phyloP scores from a whole-genome alignment of 176 grass and related monocot species.

The Rhipidocladum racemiflorum region DNA sequence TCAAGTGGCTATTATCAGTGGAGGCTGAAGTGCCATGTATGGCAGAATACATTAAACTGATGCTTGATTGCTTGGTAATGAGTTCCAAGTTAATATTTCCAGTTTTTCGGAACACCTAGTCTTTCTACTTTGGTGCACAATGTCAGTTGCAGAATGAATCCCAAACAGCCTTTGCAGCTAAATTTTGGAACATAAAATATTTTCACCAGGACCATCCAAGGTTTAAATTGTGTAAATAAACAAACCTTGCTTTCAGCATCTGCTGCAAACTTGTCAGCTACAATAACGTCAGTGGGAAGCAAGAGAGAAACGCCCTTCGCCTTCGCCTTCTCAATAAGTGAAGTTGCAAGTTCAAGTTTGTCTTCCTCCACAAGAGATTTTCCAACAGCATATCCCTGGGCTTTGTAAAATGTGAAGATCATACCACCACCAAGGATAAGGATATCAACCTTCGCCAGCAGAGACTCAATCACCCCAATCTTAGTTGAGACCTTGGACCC shows the following conservation, averaged over 20 bases:
- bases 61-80: background rate
- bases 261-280: constrained; percentile 90
- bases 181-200: background rate
- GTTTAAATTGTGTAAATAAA: background rate
- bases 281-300: constrained; percentile 73
- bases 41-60: background rate
- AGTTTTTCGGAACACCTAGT: background rate
- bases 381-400: constrained; percentile 76
- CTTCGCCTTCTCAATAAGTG: constrained; percentile 79
- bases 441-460: constrained; percentile 81
- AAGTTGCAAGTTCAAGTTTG: constrained; percentile 87
- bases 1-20: background rate
- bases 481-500: constrained; percentile 96
- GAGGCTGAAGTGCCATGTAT: background rate
- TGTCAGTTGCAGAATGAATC: background rate
- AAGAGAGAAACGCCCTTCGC: constrained; percentile 74
- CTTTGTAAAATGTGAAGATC: constrained; percentile 96
- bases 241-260: constrained; percentile 95
- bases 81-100: background rate
- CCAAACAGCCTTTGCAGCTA: background rate
- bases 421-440: constrained; percentile 96
- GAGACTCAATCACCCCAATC: constrained; percentile 89
- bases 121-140: background rate
- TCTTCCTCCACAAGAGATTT: constrained; percentile 97
- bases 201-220: background rate